A percentile compares a stretch with the other conserved stretches of the same genome.
phyloP scores from a whole-genome alignment of 441 rosid genomes.

The Capsella rubella region DNA sequence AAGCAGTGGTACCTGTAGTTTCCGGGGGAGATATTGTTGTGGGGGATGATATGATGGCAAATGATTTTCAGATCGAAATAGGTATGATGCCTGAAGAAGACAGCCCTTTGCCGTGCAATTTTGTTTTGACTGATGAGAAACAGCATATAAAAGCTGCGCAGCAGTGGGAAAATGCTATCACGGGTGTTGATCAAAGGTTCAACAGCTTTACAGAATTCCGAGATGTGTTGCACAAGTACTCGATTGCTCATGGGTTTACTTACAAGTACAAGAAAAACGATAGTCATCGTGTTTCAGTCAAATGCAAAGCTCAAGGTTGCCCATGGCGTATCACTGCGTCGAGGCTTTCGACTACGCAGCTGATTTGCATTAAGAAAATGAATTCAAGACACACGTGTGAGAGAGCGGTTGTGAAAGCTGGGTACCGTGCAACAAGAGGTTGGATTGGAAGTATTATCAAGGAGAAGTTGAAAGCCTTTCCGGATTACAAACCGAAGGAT shows the following conservation, averaged over 20 bases:
- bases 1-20: slow-evolving; percentile 58
- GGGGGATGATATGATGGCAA: slow-evolving; percentile 39
- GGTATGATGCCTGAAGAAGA: slow-evolving; percentile 48
- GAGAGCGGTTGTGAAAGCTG: slow-evolving; percentile 69
- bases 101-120: slow-evolving; percentile 49
- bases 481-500: slow-evolving; percentile 74
- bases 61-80: slow-evolving; percentile 45
- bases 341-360: slow-evolving; percentile 67
- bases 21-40: slow-evolving; percentile 50
- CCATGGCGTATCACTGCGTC: slow-evolving; percentile 84
- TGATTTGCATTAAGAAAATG: slow-evolving; percentile 77
- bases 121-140: slow-evolving; percentile 49
- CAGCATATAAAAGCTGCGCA: slow-evolving; percentile 57
- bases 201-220: slow-evolving; percentile 75
- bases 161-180: slow-evolving; percentile 84
- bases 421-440: slow-evolving; percentile 71
- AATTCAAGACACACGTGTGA: slow-evolving; percentile 65
- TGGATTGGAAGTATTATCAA: slow-evolving; percentile 80
- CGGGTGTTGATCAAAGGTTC: slow-evolving; percentile 88
- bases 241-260: slow-evolving; percentile 71
- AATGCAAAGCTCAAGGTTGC: slow-evolving; percentile 75
- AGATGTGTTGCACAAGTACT: slow-evolving; percentile 86
- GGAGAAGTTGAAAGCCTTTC: slow-evolving; percentile 72
- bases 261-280: slow-evolving; percentile 74
- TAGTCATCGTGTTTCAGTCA: slow-evolving; percentile 75